Conservation (phyloP, 2,329 filamentous ascomycete species). For the Claviceps sp. region DNA sequence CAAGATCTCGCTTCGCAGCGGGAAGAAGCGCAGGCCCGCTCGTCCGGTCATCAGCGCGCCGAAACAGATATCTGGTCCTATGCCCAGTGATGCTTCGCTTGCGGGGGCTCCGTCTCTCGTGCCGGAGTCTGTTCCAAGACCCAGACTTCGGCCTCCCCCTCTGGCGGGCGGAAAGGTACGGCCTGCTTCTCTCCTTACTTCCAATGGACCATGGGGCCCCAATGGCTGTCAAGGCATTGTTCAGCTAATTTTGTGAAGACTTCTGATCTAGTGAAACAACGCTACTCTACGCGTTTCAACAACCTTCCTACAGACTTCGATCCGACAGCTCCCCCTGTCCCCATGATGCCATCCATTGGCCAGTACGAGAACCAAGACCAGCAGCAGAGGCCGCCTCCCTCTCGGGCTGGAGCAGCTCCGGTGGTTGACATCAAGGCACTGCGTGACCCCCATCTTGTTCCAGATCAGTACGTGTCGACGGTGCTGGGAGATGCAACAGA, state of each 20-base stretch:
- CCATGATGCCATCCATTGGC: conserved; percentile 46
- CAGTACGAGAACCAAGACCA: conserved; percentile 42
- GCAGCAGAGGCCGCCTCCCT: conserved; percentile 36
- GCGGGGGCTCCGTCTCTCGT: conserved; percentile 11
- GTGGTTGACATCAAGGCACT: conserved; percentile 65
- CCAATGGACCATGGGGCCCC: neutral
- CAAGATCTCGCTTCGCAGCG: conserved; percentile 50
- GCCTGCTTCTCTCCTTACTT: conserved; percentile 1
- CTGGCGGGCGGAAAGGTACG: conserved; percentile 41
- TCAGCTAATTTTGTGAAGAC: conserved; percentile 31
- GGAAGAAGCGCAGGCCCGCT: conserved; percentile 32
- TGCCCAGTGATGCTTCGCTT: conserved; percentile 35
- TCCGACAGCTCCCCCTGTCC: conserved; percentile 57
- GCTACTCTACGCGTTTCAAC: conserved; percentile 90
- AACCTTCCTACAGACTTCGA: conserved; percentile 58
- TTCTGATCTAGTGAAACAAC: conserved; percentile 77
- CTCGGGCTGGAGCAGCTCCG: conserved; percentile 42
- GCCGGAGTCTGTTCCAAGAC: conserved; percentile 20
- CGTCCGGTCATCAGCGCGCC: conserved; percentile 51
- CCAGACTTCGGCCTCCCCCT: conserved; percentile 34
- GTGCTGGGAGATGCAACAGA: conserved; percentile 77
- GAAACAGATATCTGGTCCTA: conserved; percentile 48
- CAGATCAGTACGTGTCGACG: conserved; percentile 65
- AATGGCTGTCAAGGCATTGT: neutral
- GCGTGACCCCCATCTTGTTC: conserved; percentile 62